Conservation (phyloP, 169 alveolate genomes). For the Eimeria mitis region DNA sequence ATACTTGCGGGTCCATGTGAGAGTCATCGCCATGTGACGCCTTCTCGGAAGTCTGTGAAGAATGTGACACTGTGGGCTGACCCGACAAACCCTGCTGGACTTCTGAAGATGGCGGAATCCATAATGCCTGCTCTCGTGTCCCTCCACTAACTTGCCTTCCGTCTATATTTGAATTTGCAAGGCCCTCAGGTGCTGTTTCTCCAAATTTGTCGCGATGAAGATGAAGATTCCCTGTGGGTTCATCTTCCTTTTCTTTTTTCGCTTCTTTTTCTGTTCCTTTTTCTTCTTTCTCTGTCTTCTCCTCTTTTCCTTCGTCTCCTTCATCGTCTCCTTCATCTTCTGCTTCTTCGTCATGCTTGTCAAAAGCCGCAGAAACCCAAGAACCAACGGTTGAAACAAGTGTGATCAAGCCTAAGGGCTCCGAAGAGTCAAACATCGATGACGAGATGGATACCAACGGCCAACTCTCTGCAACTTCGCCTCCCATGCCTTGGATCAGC, state of each 20-base stretch:
- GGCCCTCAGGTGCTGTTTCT: neutral
- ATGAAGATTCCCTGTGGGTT: neutral
- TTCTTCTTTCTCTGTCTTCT: neutral
- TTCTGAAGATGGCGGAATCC: neutral
- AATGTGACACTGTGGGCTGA: neutral
- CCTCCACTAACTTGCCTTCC: neutral
- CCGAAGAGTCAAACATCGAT: neutral
- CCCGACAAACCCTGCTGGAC: neutral
- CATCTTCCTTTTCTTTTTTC: neutral
- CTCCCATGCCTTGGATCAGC: neutral
- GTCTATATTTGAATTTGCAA: neutral
- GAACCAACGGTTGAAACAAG: constrained; percentile 42
- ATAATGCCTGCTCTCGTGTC: neutral
- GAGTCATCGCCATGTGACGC: constrained; percentile 3
- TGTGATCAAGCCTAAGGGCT: constrained; percentile 23
- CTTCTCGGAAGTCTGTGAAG: neutral
- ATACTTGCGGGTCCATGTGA: neutral
- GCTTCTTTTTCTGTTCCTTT: neutral
- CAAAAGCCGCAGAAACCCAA: constrained; percentile 64
- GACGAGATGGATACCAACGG: neutral
- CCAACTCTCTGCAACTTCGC: neutral
- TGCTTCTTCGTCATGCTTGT: neutral
- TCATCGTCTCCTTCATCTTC: neutral
- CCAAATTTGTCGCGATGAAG: neutral
- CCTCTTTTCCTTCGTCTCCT: neutral